Base-by-base conservation (phyloP, 2,329 filamentous ascomycete species). In the Aureobasidium pullulans region DNA sequence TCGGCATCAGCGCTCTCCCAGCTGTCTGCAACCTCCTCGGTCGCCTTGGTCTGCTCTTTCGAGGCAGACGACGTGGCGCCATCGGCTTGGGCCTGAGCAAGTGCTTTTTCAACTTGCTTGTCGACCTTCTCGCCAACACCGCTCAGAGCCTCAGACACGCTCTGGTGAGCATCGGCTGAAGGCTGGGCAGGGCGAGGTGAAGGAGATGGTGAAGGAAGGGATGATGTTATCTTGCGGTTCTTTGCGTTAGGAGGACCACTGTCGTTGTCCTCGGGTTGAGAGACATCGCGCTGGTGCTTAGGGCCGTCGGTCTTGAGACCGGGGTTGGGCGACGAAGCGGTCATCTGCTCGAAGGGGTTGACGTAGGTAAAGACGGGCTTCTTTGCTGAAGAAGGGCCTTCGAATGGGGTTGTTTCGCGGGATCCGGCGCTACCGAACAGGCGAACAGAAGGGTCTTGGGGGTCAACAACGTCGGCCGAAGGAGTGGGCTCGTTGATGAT, bases 1-100 rank as follows among this genome's bases (percentile, higher is more conserved):
- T 87, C 85, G 59, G 83, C 83, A 67, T 92, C 90, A 4, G 88
- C 89, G 64, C 87, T 95, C 77, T 96, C 91, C 91, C 91, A 96
- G 74, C 86, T 92, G 64, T 96, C 91, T n/a, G 85, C 88, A 48
- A 91, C 79, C 23, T 79, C 73, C 53, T 73, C 77, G 40, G 81
- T 75, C 53, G 77, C 75, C 52, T 81, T 77, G 23, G 82, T 81
- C 62, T 83, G 79, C 53, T 64, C 62, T 42, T 66, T 66, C 61
- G 64, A 64, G 54, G 72, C 70, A 19, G 69, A 68, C 37, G 61
- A 47, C n/a, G 58, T 57, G 64, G 79, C 74, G 62, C 80, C 76
- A 32, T 78, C 80, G 62, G 66, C 73, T 57, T 81, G 76, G 49
- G 81, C 73, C 57, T 81, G 76, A 49, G 81, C 82, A 59, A 90